Evolutionary conservation across 495 filamentous ascomycete genomes (phyloP), one percentile per base, ranked within the genome.

Genomic region (Daldinia loculata): DNA sequence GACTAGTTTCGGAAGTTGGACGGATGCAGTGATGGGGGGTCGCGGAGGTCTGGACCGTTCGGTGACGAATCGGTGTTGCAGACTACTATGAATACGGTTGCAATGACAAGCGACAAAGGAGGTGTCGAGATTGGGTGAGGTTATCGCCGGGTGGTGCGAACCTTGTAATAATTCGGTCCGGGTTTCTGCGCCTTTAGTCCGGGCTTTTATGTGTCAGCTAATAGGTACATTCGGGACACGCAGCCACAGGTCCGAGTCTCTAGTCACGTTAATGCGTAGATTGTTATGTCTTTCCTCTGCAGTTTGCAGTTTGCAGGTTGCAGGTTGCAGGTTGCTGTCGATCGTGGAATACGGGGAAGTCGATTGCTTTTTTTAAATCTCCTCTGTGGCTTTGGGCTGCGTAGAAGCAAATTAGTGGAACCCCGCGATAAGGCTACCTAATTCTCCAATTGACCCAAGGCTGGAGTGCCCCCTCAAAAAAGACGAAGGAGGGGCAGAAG

Each of bases 11-110:
- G 69, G 69, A 67, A 72, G 64, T 29, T 67, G 59, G 52, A 63
- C 59, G 65, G 70, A 72, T 65, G 65, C 65, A 69, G 69, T 56
- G 56, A 72, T 64, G 66, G 61, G 65, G 70, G 70, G 65, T 36
- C 36, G 26, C 38, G 65, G 36, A 4, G 56, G 70, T 72, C 70
- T 72, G 56, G 70, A 68, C 70, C 70, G 70, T 61, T 72, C 70
- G 70, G 64, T 68, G 65, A 72, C 65, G 70, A 64, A 68, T 65
- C 50, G 36, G 70, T 72, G 65, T 68, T 50, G 64, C 56, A 72
- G 61, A 24, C 65, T 72, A 68, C 59, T 52, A 66, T 56, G 65
- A 61, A 36, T 65, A 72, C 61, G 45, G 70, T 72, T 69, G 70
- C 65, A 72, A 62, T 36, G 70, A 56, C 27, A 41, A 59, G 50